Base-by-base conservation (phyloP, 306 rosid species). In the Vicia sativa region DNA sequence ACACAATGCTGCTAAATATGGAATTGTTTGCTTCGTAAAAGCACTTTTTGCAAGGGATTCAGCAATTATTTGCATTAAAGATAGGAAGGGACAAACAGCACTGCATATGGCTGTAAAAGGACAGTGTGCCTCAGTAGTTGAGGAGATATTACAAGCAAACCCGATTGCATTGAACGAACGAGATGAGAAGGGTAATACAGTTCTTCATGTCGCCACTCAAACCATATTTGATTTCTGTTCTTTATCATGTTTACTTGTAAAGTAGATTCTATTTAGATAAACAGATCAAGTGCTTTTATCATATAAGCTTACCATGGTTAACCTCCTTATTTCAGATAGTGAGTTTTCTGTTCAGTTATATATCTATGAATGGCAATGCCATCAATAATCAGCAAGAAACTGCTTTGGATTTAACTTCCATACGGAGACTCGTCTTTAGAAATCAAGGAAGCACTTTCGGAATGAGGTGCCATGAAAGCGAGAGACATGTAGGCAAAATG, bases 71-170 rank as follows among this genome's bases (percentile, higher is more conserved):
- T 45, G 80, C 35, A 74, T 89, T 77, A 92, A 92, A 76, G 98
- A 92, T 71, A 92, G 76, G 76, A 92, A 92, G 71, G 88, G 90
- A 29, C 98, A 92, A 82, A 92, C 98, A 38, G 98, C 96, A 41
- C 79, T 92, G 66, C 98, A 92, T 74, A 92, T 92, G 98, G 96
- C 98, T 49, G 96, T 86, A 6, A 92, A 92, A 78, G 98, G 96
- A 59, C 84, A 80, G 69, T 71, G 83, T 73, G 63, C 79, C 50
- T 71, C 52, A 9, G 86, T 83, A 3, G 96, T 89, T 9, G 89
- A 92, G 67, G 98, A 89, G 72, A 77, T 92, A 48, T 64, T 92
- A 66, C 81, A 21, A 43, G 87, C 84, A 12, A 86, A 87, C 71
- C 42, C 44, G 3, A 62, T 87, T 2, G 71, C 83, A 68, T 72